Conservation (phyloP, 2,329 filamentous ascomycete genomes). For the Microsporum ferrugineum region DNA sequence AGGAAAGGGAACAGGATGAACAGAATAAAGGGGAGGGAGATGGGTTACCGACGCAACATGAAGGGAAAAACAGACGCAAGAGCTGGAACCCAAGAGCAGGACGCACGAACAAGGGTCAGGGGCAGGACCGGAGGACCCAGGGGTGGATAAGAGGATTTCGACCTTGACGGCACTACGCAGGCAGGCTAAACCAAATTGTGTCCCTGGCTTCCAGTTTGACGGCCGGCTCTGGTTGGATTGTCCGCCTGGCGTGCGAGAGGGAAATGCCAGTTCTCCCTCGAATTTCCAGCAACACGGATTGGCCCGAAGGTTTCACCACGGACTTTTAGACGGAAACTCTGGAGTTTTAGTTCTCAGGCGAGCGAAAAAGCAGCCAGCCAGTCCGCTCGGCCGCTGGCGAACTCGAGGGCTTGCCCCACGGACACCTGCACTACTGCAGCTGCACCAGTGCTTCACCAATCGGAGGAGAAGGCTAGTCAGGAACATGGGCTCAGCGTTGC, state of each 20-base stretch:
- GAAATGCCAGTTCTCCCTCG: background rate
- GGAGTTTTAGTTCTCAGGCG: background rate
- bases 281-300: constrained; percentile 3
- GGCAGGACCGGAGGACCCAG: background rate
- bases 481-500: background rate
- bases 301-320: constrained; percentile 4
- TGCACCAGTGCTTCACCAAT: constrained; percentile 2
- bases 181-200: background rate
- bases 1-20: background rate
- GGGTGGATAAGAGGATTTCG: background rate
- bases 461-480: background rate
- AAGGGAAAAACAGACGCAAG: constrained; percentile 1
- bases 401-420: background rate
- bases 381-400: background rate
- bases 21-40: background rate
- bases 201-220: background rate
- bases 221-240: background rate
- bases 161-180: constrained; percentile 1
- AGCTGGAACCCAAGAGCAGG: background rate
- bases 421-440: background rate
- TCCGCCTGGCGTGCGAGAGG: background rate
- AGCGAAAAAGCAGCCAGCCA: background rate
- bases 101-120: background rate
- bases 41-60: background rate
- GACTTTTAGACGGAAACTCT: constrained; percentile 2